Evolutionary conservation across 1,139 yeast genomes (phyloP).

Genomic region (Trichomonascaceae sp.): DNA sequence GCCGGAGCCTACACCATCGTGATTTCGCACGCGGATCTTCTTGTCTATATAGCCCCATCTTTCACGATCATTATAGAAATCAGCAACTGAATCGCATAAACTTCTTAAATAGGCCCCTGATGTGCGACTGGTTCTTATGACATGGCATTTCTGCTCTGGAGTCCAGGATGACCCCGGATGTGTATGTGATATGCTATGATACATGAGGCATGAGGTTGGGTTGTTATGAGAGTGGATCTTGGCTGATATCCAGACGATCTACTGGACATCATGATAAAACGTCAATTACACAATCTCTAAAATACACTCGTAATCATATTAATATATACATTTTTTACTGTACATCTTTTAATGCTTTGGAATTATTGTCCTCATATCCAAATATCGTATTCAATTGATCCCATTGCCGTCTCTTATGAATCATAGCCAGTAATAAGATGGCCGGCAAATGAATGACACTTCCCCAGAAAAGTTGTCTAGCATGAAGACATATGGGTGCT

Average conservation of each 20-base stretch:
- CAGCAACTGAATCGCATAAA: neutral
- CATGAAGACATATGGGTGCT: conserved; percentile 33
- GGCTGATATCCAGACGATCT: neutral
- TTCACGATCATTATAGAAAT: neutral
- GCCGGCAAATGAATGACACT: conserved; percentile 94
- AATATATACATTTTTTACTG: neutral
- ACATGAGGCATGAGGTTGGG: neutral
- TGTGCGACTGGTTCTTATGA: neutral
- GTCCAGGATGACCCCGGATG: neutral
- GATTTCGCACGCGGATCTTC: neutral
- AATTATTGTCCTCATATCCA: neutral
- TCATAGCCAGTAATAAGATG: conserved; percentile 80
- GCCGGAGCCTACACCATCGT: neutral
- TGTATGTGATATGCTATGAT: neutral
- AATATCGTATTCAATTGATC: conserved; percentile 41
- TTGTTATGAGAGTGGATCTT: neutral
- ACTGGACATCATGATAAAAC: too few relatives aligned
- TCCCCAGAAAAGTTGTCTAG: conserved; percentile 87
- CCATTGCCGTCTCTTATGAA: conserved; percentile 95
- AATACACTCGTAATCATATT: neutral
- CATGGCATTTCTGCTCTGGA: conserved; percentile 3
- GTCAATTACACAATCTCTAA: neutral
- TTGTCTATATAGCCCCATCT: neutral
- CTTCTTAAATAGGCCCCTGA: neutral
- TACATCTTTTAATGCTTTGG: neutral